Base-by-base conservation (phyloP, 768 basidiomycete genomes). In the Boletus rex-veris region DNA sequence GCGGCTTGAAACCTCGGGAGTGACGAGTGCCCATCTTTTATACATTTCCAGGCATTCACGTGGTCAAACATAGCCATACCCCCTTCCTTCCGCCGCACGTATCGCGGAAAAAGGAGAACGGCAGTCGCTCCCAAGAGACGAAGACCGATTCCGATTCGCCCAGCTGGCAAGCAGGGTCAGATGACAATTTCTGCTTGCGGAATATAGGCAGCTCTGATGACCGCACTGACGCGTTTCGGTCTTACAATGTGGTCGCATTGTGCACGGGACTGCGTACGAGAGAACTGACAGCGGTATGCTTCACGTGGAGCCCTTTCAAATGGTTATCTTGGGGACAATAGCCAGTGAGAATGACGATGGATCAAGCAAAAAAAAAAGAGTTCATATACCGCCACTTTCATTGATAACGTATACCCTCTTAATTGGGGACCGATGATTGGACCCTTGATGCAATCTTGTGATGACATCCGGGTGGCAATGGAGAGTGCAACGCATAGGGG, bases 101-200 rank as follows among this genome's bases (percentile, higher is more conserved):
- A 50, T 40, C 54, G 47, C 52, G 42, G 21, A 35, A 35, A 40
- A 51, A 51, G n/a, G 31, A 31, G 26, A 39, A 24, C 5, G 31
- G 42, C 15, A 15, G 40, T 45, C 11, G 33, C 45, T 24, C 18
- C 19, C 12, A 33, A 19, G 37, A 30, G 33, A 52, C 28, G 31
- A 39, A n/a, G 14, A 30, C 58, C 31, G 5, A 36, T 40, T 61
- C 48, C 45, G 58, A 63, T 63, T 61, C 59, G 51, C 62, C 54
- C 43, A 43, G 50, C 39, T 47, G 51, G 43, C 41, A 57, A 42
- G 16, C 41, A 57, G 45, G 16, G 18, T 44, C 37, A 18, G 47
- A 52, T 45, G 28, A 42, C 28, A 45, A 51, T 38, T 1, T 11
- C 26, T n/a, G 19, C 48, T 16, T 38, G 28, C 6, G 7, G 44